Conservation (phyloP, 768 basidiomycete genomes). For the Suillus discolor region DNA sequence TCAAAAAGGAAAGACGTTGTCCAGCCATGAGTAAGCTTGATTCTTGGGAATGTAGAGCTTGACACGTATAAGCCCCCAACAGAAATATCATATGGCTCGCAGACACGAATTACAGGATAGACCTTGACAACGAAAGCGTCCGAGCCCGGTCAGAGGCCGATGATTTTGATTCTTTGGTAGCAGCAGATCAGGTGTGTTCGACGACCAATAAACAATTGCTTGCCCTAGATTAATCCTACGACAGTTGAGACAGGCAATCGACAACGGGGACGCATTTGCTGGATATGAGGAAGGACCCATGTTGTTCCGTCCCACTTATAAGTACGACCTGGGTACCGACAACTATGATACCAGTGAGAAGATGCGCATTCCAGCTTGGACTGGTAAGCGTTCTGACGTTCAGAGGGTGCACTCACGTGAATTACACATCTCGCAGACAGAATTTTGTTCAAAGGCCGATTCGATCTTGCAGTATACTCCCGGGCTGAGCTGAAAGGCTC, state of each 20-base stretch:
- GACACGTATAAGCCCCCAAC: constrained; percentile 11
- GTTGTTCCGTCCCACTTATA: constrained; percentile 93
- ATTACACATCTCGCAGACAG: constrained; percentile 64
- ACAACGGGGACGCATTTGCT: constrained; percentile 69
- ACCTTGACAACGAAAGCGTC: constrained; percentile 81
- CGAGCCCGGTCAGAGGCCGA: constrained; percentile 63
- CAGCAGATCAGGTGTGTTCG: constrained; percentile 78
- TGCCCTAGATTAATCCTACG: constrained; percentile 10
- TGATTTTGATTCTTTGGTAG: constrained; percentile 73
- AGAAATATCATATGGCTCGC: constrained; percentile 95
- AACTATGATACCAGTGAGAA: constrained; percentile 96
- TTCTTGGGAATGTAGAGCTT: constrained; percentile 7
- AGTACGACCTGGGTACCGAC: constrained; percentile 82
- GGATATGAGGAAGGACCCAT: constrained; percentile 91
- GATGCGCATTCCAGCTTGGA: constrained; percentile 96
- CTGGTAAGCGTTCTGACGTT: constrained; percentile 55
- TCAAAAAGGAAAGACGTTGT: constrained; percentile 84
- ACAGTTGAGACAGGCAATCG: constrained; percentile 76
- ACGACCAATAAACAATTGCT: not conserved
- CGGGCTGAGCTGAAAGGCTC: constrained; percentile 88
- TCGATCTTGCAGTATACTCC: constrained; percentile 80
- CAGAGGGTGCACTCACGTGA: constrained; percentile 12
- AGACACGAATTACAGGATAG: constrained; percentile 94
- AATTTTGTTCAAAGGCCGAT: constrained; percentile 80
- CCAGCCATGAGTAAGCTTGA: constrained; percentile 80